Evolutionary conservation across 1,139 yeast species (phyloP).

Genomic region (Suhomyces atakaporum): DNA sequence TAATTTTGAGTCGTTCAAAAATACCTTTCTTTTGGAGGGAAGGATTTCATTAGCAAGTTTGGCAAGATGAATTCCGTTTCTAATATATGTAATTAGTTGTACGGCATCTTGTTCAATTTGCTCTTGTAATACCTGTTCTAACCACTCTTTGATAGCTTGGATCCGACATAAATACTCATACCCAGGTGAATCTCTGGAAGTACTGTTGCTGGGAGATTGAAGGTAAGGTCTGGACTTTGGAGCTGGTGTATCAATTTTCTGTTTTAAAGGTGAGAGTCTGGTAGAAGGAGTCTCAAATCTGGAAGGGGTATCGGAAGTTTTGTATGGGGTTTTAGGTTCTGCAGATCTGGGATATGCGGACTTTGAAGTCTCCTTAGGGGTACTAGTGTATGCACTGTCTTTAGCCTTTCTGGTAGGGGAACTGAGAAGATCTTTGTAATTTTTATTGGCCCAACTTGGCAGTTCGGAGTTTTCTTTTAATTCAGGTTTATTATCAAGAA

Average conservation of each 20-base stretch:
- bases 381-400: not conserved
- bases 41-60: slow-evolving; percentile 72
- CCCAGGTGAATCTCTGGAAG: slow-evolving; percentile 38
- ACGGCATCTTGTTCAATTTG: slow-evolving; percentile 57
- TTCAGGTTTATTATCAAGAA: slow-evolving; percentile 13
- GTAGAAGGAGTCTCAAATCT: slow-evolving; percentile 5
- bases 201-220: slow-evolving; percentile 30
- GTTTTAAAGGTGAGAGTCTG: slow-evolving; percentile 20
- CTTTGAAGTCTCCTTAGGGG: too few species aligned
- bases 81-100: slow-evolving; percentile 54
- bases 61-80: slow-evolving; percentile 87
- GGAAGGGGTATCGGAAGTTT: slow-evolving; percentile 1
- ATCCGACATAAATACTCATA: slow-evolving; percentile 90
- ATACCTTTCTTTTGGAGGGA: slow-evolving; percentile 58
- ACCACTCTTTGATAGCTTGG: slow-evolving; percentile 72
- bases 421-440: slow-evolving; percentile 20
- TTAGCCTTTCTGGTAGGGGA: slow-evolving; percentile 16
- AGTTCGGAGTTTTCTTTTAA: slow-evolving; percentile 18
- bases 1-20: slow-evolving; percentile 50
- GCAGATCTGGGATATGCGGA: not conserved
- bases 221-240: slow-evolving; percentile 23
- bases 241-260: slow-evolving; percentile 18
- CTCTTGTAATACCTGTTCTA: slow-evolving; percentile 50
- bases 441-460: slow-evolving; percentile 28
- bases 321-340: not conserved